Base-by-base conservation (phyloP, 768 basidiomycete species). In the Coprinopsis strossmayeri region DNA sequence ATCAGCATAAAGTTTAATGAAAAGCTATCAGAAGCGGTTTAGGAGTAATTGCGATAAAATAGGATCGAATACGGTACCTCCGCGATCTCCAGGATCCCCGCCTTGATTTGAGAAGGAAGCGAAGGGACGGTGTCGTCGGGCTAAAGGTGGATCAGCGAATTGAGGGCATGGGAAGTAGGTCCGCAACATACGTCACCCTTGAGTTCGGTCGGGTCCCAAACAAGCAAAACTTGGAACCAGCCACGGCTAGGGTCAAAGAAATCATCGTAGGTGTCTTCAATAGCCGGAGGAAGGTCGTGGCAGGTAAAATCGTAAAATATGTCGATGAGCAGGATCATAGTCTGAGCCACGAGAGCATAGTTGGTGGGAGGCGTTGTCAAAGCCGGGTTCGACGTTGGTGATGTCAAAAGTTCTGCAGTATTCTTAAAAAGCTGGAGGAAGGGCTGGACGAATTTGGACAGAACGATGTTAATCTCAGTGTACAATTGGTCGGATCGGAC, bases 231-330 rank as follows among this genome's bases (percentile, higher is more conserved):
- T 51, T 91, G 80, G 61, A 97, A 87, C 70, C 81, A 82, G 1
- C 88, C 88, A 2, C 64, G 68, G 0, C 68, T 68, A 1, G 81
- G 71, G 2, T 74, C 82, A 64, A 97, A 96, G 63, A 95, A 96
- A 52, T 86, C 78, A 17, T 76, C 70, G 50, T 93, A 81, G 23
- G 81, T 71, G 59, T 98, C 96, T 62, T 99, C 96, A 57, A 99
- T 84, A 55, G 83, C 86, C 12, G 92, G 91, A 3, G 94, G 96
- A 15, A 98, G 73, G 66, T 99, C 96, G 55, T 98, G 95, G 56
- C 88, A 89, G 1, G 87, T 92, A 54, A 99, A 79, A 64, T 98
- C 96, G 59, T 93, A 87, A 70, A 86, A 98, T 21, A 98, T 79
- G 28, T 94, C 88, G 15, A 87, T 72, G 13, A 96, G 73, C 5